Percentiles rank a stretch among this genome's conserved stretches.
phyloP scores from a whole-genome alignment of 306 rosid species.

The Carpinus viminea region DNA sequence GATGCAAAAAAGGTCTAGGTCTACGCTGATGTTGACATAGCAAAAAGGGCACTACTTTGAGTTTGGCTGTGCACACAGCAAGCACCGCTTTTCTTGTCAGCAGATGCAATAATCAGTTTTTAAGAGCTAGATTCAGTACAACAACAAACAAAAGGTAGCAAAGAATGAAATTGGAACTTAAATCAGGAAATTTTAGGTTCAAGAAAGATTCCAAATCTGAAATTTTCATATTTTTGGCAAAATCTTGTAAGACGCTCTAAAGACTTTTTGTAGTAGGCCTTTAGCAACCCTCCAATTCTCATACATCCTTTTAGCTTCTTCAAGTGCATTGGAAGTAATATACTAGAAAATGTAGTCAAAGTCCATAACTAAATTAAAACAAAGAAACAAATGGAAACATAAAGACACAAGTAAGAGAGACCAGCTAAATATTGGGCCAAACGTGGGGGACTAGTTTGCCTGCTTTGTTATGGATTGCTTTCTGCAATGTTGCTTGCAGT shows the following conservation, averaged over 20 bases:
- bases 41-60: neutral
- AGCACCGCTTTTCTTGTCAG: neutral
- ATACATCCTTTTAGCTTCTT: neutral
- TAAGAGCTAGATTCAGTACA: neutral
- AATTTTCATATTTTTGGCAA: neutral
- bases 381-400: neutral
- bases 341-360: neutral
- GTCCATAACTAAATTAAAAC: neutral
- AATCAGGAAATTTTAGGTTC: neutral
- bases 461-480: neutral
- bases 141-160: neutral
- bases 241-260: too few species aligned
- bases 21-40: neutral
- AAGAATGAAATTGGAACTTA: neutral
- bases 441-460: neutral
- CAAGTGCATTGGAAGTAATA: neutral
- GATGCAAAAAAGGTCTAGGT: neutral
- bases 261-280: neutral
- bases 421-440: neutral
- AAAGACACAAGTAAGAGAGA: neutral
- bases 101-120: neutral
- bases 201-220: neutral
- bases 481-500: neutral
- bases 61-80: neutral
- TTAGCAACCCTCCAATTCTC: neutral